Evolutionary conservation across 495 filamentous ascomycete genomes (phyloP).

Genomic region (Penicillium cosmopolitanum): DNA sequence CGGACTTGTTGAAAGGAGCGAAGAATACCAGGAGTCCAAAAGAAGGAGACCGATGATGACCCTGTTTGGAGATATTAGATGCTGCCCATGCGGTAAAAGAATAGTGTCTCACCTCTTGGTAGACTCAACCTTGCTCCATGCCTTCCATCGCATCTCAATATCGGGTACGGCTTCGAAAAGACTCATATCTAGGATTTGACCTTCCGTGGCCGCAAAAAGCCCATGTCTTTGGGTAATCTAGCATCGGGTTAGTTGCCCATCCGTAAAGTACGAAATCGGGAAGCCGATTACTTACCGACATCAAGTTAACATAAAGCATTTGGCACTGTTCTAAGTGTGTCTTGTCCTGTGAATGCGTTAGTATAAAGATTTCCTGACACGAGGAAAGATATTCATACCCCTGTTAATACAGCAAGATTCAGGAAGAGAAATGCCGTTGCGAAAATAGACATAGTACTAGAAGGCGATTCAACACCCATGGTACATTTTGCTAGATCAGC

Average conservation of each 20-base stretch:
- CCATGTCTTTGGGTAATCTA: constrained; percentile 56
- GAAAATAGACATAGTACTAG: constrained; percentile 47
- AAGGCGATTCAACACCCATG: constrained; percentile 37
- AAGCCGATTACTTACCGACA: constrained; percentile 42
- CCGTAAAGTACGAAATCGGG: not conserved
- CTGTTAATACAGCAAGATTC: constrained; percentile 53
- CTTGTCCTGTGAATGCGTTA: constrained; percentile 43
- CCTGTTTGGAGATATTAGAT: constrained; percentile 23
- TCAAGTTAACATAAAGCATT: constrained; percentile 55
- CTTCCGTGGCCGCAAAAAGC: constrained; percentile 51
- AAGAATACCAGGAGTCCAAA: constrained; percentile 56
- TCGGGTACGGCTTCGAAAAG: constrained; percentile 51
- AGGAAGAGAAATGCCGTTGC: constrained; percentile 52
- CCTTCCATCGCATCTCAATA: constrained; percentile 55
- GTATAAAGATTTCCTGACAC: not conserved
- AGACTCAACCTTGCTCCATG: constrained; percentile 56
- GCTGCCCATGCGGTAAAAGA: not conserved
- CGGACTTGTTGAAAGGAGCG: constrained; percentile 51
- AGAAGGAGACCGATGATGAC: constrained; percentile 53
- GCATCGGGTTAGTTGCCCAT: constrained; percentile 2
- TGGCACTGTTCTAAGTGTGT: constrained; percentile 49
- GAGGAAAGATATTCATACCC: constrained; percentile 33
- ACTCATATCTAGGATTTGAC: constrained; percentile 48
- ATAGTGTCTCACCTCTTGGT: constrained; percentile 44
- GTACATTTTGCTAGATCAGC: constrained; percentile 45